Evolutionary conservation across 345 rosid genomes (phyloP), one percentile per base, ranked within the genome.

Genomic region (Pugionium cornutum): DNA sequence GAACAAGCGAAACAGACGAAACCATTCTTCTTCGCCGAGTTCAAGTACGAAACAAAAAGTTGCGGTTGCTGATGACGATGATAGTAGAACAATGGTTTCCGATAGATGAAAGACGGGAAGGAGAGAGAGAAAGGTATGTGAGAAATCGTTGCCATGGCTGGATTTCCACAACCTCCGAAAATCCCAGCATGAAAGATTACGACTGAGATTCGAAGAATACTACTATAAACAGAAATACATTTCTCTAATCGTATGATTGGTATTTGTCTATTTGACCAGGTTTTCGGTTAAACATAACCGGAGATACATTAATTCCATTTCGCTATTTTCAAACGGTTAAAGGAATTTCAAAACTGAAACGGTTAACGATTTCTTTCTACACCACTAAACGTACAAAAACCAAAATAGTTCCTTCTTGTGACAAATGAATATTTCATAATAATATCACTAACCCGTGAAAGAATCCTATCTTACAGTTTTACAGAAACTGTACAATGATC

Each of bases 401-500:
- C 62, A 66, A 52, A 50, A 50, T 18, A 37, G 41, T 64, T 37
- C 46, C 62, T 18, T 18, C 18, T 18, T 18, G 18, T 18, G 18
- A 18, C 18, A 18, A 18, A 18, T 18, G 18, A 18, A 18, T 18
- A 18, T 18, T 18, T 18, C 18, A 18, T 18, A 18, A 18, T 18
- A 18, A 18, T 18, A 18, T 18, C 31, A 3, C 72, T 59, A 66
- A 53, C 56, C 56, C 50, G 49, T 29, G 51, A 53, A 25, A 58
- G 64, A 82, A 18, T 18, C 18, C 89, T 84, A 54, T 76, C 81
- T 82, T 84, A 82, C 78, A 83, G 69, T 83, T 86, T 75, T 87
- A 85, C 96, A 92, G 63, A 67, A 31, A 64, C 66, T 78, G 67
- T 67, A 79, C 69, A 76, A 35, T 18, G 64, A 44, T 41, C 66